Conservation (phyloP, 192 early-diverging fungal species). For the Mortierella antarctica region DNA sequence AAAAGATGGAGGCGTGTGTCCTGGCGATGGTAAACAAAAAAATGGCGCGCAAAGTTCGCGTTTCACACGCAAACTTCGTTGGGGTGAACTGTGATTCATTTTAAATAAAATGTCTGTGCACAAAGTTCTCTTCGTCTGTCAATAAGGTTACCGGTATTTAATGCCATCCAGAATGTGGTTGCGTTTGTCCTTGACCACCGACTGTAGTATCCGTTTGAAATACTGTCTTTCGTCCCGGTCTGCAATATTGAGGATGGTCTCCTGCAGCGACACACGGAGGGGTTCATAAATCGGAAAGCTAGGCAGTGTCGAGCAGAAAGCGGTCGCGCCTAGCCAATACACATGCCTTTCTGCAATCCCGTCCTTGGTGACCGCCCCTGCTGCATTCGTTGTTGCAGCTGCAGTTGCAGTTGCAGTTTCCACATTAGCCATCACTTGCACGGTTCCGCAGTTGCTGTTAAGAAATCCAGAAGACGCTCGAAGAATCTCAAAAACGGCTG, state of each 20-base stretch:
- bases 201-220: conserved; percentile 28
- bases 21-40: no score
- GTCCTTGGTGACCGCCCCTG: conserved; percentile 1
- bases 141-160: conserved; percentile 3
- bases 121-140: not conserved
- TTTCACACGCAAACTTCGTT: no score
- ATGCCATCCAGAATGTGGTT: conserved; percentile 36
- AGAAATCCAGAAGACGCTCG: conserved; percentile 22
- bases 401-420: no score
- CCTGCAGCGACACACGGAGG: conserved; percentile 3
- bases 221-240: not conserved
- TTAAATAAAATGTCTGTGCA: not conserved
- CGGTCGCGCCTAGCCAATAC: conserved; percentile 37
- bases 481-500: conserved; percentile 23
- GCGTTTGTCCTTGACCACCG: conserved; percentile 16
- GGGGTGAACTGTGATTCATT: not conserved
- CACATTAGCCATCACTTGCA: no score
- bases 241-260: conserved; percentile 12
- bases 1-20: no score
- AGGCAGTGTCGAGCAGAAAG: conserved; percentile 28
- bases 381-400: no score
- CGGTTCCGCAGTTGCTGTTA: conserved; percentile 21
- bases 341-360: conserved; percentile 37
- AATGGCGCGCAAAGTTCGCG: no score
- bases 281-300: conserved; percentile 11